A percentile compares a stretch with the other conserved stretches of the same genome.
Evolutionary conservation across 2,329 filamentous ascomycete species (phyloP).

Genomic region (Calonectria pauciramosa): DNA sequence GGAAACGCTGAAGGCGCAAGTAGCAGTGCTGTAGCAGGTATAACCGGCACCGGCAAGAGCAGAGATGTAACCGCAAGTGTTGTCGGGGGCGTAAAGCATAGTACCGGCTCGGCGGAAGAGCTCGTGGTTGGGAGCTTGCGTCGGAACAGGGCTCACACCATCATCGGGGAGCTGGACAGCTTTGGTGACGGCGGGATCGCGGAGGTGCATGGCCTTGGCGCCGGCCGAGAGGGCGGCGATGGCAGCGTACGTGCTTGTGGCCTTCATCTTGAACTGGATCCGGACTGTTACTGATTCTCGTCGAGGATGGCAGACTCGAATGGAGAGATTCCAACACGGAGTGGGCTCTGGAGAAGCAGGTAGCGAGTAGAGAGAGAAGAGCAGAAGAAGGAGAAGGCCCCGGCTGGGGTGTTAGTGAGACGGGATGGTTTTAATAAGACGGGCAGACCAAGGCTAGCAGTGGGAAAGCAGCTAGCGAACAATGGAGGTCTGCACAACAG

Average conservation of each 20-base stretch:
- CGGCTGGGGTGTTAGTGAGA: slow-evolving; percentile 13
- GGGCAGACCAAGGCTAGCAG: background rate
- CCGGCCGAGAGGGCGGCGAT: slow-evolving; percentile 47
- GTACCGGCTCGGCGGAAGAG: slow-evolving; percentile 49
- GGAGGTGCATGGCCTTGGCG: slow-evolving; percentile 47
- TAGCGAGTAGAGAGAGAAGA: slow-evolving; percentile 17
- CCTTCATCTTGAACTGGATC: slow-evolving; percentile 38
- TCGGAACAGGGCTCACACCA: slow-evolving; percentile 57
- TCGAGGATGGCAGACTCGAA: background rate
- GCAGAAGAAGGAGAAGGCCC: background rate
- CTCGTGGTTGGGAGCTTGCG: slow-evolving; percentile 53
- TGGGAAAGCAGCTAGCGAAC: slow-evolving; percentile 10
- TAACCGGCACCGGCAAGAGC: slow-evolving; percentile 56
- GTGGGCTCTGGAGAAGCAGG: slow-evolving; percentile 17
- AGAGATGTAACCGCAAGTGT: slow-evolving; percentile 64
- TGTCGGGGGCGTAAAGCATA: slow-evolving; percentile 62
- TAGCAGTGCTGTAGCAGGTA: slow-evolving; percentile 52
- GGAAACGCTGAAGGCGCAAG: slow-evolving; percentile 58
- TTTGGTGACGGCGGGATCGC: slow-evolving; percentile 52
- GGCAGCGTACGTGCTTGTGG: slow-evolving; percentile 31
- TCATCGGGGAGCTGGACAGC: slow-evolving; percentile 49
- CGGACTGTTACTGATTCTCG: background rate
- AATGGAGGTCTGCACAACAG: slow-evolving; percentile 10
- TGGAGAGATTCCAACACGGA: background rate
- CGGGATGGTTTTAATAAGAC: slow-evolving; percentile 33